Percentiles rank a stretch among this genome's conserved stretches.
These are phyloP conservation scores for Ustilago lituana DNA, from an alignment of 1,284 basidiomycete genomes.

Conservation along the genomic window DNA sequence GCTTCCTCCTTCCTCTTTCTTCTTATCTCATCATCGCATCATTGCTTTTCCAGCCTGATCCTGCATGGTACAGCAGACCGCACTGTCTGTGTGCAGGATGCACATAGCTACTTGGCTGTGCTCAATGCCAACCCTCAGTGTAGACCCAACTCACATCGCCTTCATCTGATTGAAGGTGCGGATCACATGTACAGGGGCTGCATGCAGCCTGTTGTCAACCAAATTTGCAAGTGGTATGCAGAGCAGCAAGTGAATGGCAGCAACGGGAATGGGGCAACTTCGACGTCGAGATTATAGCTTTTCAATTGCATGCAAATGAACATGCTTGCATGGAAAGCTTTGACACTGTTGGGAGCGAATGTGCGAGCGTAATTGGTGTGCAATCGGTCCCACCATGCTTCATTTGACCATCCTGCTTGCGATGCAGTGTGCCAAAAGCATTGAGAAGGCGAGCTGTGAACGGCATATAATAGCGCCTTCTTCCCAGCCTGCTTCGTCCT, in stretches of 20 bases:
- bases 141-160: conserved; percentile 19
- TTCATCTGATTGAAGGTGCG: conserved; percentile 47
- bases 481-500: too few species aligned
- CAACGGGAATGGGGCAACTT: neutral
- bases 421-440: too few species aligned
- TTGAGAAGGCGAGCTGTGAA: too few species aligned
- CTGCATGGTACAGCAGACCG: conserved; percentile 45
- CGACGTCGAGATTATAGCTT: conserved; percentile 14
- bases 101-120: conserved; percentile 26
- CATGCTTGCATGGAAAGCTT: too few species aligned
- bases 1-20: neutral
- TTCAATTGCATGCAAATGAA: conserved; percentile 4
- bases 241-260: conserved; percentile 4
- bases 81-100: conserved; percentile 38
- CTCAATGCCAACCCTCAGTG: conserved; percentile 15
- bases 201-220: conserved; percentile 19
- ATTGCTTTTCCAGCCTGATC: conserved; percentile 18
- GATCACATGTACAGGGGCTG: conserved; percentile 47
- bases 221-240: conserved; percentile 26
- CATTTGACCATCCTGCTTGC: too few species aligned
- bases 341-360: too few species aligned
- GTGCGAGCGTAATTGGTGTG: too few species aligned
- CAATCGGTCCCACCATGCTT: too few species aligned
- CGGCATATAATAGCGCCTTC: too few species aligned
- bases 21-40: neutral